phyloP scores from a whole-genome alignment of 2,329 filamentous ascomycete species.

The Lasiodiplodia gonubiensis region DNA sequence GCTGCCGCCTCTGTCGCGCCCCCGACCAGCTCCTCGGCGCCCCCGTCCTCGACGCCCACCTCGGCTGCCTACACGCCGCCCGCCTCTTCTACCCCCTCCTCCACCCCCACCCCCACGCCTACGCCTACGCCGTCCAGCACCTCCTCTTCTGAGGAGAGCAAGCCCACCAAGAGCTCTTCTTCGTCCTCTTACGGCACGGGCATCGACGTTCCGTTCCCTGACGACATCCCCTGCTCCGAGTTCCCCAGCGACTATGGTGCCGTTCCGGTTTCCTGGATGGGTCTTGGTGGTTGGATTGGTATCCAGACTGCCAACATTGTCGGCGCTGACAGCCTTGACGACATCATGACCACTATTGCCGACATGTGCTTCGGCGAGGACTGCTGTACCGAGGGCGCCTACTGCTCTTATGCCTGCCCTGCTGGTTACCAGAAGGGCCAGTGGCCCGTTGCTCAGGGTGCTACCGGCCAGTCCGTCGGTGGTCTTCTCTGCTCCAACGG shows the following conservation, averaged over 20 bases:
- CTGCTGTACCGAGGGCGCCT: constrained; percentile 65
- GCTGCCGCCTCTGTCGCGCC: constrained; percentile 32
- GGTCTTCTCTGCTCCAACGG: constrained; percentile 82
- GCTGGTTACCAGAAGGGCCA: constrained; percentile 90
- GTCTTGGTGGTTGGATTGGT: constrained; percentile 77
- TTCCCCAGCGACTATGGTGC: constrained; percentile 87
- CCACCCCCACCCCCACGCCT: constrained; percentile 35
- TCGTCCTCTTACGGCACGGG: constrained; percentile 48
- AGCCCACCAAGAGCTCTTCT: constrained; percentile 28
- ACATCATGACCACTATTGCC: constrained; percentile 70
- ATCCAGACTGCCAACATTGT: constrained; percentile 63
- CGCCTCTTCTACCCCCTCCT: background rate
- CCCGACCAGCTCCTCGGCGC: constrained; percentile 33
- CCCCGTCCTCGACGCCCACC: constrained; percentile 39
- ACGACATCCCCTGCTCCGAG: constrained; percentile 69
- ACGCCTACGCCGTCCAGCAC: constrained; percentile 35
- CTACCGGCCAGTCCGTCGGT: constrained; percentile 82
- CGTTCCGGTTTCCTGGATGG: constrained; percentile 70
- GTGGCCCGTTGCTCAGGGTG: constrained; percentile 80
- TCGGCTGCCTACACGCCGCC: constrained; percentile 36
- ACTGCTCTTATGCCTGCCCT: constrained; percentile 96
- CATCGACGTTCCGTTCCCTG: constrained; percentile 73
- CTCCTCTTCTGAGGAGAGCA: constrained; percentile 34
- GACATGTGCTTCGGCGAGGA: constrained; percentile 62
- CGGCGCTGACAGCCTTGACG: constrained; percentile 47